A percentile compares a stretch with the other conserved stretches of the same genome.
Evolutionary conservation across 257 asterid species (phyloP).

Genomic region (Perilla frutescens): DNA sequence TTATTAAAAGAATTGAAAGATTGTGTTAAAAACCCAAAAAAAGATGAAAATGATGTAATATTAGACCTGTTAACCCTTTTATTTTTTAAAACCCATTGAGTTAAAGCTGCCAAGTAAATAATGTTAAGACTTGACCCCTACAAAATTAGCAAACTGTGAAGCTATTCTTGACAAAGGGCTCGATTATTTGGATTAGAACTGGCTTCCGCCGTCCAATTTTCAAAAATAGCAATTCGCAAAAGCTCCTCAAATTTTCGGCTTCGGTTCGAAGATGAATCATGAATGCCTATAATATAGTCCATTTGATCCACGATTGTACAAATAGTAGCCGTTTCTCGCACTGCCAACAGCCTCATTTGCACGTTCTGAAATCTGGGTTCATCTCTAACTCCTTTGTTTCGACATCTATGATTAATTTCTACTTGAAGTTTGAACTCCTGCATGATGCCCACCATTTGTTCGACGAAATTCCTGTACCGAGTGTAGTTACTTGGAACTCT

Average conservation of each 20-base stretch:
- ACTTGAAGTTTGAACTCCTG: constrained; percentile 49
- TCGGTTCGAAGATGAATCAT: constrained; percentile 49
- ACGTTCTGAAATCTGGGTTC: constrained; percentile 56
- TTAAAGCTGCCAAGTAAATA: no score
- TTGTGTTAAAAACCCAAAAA: no score
- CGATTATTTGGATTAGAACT: constrained; percentile 21
- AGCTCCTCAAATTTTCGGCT: constrained; percentile 45
- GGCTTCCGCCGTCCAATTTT: constrained; percentile 23
- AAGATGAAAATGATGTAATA: no score
- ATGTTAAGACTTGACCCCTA: neutral
- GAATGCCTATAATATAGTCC: constrained; percentile 49
- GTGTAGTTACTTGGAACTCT: constrained; percentile 83
- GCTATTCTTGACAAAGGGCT: constrained; percentile 28
- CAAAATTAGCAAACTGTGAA: constrained; percentile 23
- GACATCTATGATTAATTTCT: constrained; percentile 55
- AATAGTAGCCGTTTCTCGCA: constrained; percentile 45
- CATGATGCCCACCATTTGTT: constrained; percentile 57
- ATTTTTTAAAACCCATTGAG: no score
- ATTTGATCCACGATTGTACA: constrained; percentile 58
- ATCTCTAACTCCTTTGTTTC: constrained; percentile 49
- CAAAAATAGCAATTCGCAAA: constrained; percentile 38
- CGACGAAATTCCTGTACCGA: constrained; percentile 70
- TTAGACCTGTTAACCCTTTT: no score
- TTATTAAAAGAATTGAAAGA: no score
- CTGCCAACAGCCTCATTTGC: constrained; percentile 69